Evolutionary conservation across 768 basidiomycete genomes (phyloP).

Genomic region (Tylopilus balloui): DNA sequence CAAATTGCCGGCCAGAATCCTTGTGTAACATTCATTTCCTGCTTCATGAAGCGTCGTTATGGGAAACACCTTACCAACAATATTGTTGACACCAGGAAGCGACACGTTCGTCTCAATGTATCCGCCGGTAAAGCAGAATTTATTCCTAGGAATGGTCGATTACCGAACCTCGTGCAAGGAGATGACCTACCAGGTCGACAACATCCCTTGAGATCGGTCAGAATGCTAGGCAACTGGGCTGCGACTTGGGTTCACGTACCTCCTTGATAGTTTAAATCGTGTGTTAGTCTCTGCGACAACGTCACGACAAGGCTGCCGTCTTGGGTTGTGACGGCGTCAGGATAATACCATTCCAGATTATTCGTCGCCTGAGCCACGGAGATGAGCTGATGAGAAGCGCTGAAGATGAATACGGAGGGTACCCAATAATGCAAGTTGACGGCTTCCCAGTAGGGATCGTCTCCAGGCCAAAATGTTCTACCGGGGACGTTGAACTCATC

Average conservation of each 20-base stretch:
- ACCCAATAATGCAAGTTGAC: slow-evolving; percentile 41
- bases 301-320: slow-evolving; percentile 51
- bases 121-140: slow-evolving; percentile 87
- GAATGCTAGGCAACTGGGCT: slow-evolving; percentile 22
- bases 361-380: slow-evolving; percentile 32
- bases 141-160: slow-evolving; percentile 53
- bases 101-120: slow-evolving; percentile 61
- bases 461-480: slow-evolving; percentile 74
- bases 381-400: slow-evolving; percentile 30
- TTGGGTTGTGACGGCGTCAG: slow-evolving; percentile 45
- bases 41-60: neutral
- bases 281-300: slow-evolving; percentile 41
- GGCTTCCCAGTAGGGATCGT: slow-evolving; percentile 83
- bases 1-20: slow-evolving; percentile 54
- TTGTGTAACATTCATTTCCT: slow-evolving; percentile 5
- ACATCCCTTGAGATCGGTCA: slow-evolving; percentile 43
- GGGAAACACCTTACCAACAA: slow-evolving; percentile 40
- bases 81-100: slow-evolving; percentile 62
- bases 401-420: slow-evolving; percentile 23
- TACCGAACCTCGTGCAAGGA: neutral
- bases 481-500: slow-evolving; percentile 80
- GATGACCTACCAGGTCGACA: slow-evolving; percentile 36
- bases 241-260: slow-evolving; percentile 23
- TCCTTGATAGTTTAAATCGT: slow-evolving; percentile 44
- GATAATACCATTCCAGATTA: slow-evolving; percentile 58